Evolutionary conservation across 768 basidiomycete genomes (phyloP).

Genomic region (Daedaleopsis nitida): DNA sequence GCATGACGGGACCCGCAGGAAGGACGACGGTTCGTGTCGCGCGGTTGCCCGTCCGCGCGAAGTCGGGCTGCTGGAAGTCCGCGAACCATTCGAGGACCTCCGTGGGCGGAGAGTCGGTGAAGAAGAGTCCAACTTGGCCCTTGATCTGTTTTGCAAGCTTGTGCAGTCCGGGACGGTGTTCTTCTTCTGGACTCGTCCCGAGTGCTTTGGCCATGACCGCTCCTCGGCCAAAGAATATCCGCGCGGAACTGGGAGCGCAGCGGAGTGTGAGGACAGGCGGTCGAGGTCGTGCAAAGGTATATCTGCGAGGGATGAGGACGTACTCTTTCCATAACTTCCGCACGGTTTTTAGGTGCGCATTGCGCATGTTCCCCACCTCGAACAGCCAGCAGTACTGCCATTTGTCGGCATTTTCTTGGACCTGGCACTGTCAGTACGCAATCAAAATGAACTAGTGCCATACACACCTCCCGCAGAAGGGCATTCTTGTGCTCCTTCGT

Average conservation of each 20-base stretch:
- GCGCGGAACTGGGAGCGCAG: slow-evolving; percentile 62
- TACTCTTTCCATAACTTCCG: slow-evolving; percentile 93
- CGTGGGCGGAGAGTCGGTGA: slow-evolving; percentile 87
- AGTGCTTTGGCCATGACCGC: slow-evolving; percentile 96
- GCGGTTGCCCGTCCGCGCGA: slow-evolving; percentile 83
- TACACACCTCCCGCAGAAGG: slow-evolving; percentile 74
- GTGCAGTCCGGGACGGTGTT: slow-evolving; percentile 76
- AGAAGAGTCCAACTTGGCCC: slow-evolving; percentile 92
- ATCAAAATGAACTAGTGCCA: background rate
- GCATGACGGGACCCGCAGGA: slow-evolving; percentile 85
- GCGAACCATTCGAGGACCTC: slow-evolving; percentile 96
- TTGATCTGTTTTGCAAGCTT: slow-evolving; percentile 89
- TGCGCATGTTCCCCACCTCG: slow-evolving; percentile 94
- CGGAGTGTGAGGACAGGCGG: slow-evolving; percentile 10
- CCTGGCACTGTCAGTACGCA: slow-evolving; percentile 41
- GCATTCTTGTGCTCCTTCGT: slow-evolving; percentile 87
- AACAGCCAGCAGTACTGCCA: slow-evolving; percentile 97
- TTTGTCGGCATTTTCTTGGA: slow-evolving; percentile 83
- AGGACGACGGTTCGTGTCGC: slow-evolving; percentile 76
- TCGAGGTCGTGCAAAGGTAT: background rate
- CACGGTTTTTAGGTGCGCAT: slow-evolving; percentile 91
- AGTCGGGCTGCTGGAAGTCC: slow-evolving; percentile 87
- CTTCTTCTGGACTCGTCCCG: slow-evolving; percentile 84
- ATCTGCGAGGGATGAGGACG: slow-evolving; percentile 30
- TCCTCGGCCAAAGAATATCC: slow-evolving; percentile 85